phyloP scores from a whole-genome alignment of 1,139 yeast genomes.

The Kodamaea ohmeri region DNA sequence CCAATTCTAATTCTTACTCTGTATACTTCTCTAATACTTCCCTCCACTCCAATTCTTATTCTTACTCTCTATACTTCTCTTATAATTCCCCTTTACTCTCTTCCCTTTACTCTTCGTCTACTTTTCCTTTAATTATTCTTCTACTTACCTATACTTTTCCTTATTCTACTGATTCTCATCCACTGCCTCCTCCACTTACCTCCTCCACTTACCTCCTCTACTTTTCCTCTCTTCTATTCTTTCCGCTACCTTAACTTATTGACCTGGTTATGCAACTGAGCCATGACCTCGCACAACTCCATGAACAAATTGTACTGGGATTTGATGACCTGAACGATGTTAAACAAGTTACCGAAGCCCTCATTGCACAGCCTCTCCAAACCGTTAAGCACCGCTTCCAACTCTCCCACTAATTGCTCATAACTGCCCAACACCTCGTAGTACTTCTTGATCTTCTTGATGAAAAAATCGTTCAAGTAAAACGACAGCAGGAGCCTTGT shows the following conservation, averaged over 20 bases:
- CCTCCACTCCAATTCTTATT: too few relatives aligned
- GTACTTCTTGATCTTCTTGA: constrained; percentile 63
- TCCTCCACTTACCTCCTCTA: neutral
- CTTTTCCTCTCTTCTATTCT: neutral
- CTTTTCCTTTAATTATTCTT: too few relatives aligned
- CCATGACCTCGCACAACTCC: constrained; percentile 88
- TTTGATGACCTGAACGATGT: constrained; percentile 63
- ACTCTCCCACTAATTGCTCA: constrained; percentile 71
- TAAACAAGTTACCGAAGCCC: constrained; percentile 52
- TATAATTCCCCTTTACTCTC: too few relatives aligned
- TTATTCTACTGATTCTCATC: too few relatives aligned
- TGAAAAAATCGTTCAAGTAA: constrained; percentile 47
- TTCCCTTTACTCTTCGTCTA: too few relatives aligned
- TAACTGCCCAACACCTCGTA: constrained; percentile 64
- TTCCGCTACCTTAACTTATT: constrained; percentile 13
- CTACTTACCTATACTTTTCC: too few relatives aligned
- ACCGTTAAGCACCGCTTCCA: constrained; percentile 49
- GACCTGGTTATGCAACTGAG: constrained; percentile 80
- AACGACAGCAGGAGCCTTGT: constrained; percentile 57
- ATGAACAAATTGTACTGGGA: constrained; percentile 84
- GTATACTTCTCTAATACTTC: too few relatives aligned
- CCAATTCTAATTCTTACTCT: too few relatives aligned
- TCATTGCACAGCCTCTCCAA: constrained; percentile 46
- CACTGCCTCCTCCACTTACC: neutral
- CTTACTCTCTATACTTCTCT: too few relatives aligned